Evolutionary conservation across 768 basidiomycete species (phyloP).

Genomic region (Cystoderma amianthinum): DNA sequence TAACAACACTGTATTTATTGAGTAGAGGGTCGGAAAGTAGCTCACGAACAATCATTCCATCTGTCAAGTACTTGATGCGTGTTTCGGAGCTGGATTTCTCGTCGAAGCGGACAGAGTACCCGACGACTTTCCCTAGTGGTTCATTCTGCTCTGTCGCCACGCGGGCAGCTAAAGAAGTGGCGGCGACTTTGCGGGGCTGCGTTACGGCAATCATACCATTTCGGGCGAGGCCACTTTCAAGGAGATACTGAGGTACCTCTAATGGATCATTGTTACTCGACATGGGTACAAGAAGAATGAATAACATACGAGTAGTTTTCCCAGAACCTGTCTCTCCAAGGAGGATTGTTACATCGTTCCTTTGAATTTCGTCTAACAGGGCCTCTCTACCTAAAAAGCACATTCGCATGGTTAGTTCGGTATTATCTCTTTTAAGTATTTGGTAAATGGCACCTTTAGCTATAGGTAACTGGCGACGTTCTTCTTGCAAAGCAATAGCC

Average conservation of each 20-base stretch:
- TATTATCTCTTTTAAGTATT: no score
- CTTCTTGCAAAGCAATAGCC: conserved; percentile 45
- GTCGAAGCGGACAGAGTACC: conserved; percentile 96
- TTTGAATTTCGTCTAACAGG: conserved; percentile 62
- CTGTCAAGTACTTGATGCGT: conserved; percentile 92
- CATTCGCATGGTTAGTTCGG: no score
- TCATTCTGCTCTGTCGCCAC: conserved; percentile 82
- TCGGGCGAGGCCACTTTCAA: conserved; percentile 71
- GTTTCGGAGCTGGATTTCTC: conserved; percentile 68
- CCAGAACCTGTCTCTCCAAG: conserved; percentile 98
- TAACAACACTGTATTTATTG: conserved; percentile 76
- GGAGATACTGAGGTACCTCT: conserved; percentile 96
- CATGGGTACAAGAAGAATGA: background rate
- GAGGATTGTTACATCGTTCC: conserved; percentile 82
- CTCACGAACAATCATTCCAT: conserved; percentile 96
- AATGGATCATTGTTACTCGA: conserved; percentile 6
- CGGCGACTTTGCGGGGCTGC: conserved; percentile 92
- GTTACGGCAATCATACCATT: conserved; percentile 84
- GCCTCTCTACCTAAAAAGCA: conserved; percentile 64
- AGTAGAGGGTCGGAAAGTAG: conserved; percentile 73
- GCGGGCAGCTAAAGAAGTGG: conserved; percentile 87
- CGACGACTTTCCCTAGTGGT: conserved; percentile 70
- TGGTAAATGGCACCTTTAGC: conserved; percentile 52
- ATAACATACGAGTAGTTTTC: conserved; percentile 89
- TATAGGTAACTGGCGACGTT: conserved; percentile 70